phyloP scores from a whole-genome alignment of 768 basidiomycete genomes.

The Russula abietina region DNA sequence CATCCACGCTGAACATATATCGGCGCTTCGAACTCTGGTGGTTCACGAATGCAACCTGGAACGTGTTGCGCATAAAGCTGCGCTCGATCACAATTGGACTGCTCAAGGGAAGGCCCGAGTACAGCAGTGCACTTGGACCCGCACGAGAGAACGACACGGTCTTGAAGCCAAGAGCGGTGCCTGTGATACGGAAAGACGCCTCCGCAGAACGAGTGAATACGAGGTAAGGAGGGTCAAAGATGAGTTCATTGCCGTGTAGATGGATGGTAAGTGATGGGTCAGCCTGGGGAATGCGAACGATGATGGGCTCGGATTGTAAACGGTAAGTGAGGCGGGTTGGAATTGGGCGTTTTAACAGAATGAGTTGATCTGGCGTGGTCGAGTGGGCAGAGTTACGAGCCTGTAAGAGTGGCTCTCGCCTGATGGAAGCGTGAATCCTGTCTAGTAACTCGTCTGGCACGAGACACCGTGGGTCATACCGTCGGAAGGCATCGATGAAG shows the following conservation, averaged over 20 bases:
- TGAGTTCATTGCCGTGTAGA: slow-evolving; percentile 79
- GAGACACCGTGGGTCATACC: slow-evolving; percentile 62
- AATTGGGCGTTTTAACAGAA: slow-evolving; percentile 68
- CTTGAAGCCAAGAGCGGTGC: slow-evolving; percentile 76
- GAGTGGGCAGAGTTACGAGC: slow-evolving; percentile 45
- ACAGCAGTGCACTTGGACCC: slow-evolving; percentile 77
- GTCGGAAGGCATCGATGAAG: slow-evolving; percentile 79
- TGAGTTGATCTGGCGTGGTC: slow-evolving; percentile 43
- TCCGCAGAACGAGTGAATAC: slow-evolving; percentile 73
- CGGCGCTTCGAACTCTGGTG: slow-evolving; percentile 63
- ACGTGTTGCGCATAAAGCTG: slow-evolving; percentile 94
- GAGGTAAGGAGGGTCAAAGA: slow-evolving; percentile 81
- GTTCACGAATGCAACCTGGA: slow-evolving; percentile 82
- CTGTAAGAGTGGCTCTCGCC: slow-evolving; percentile 64
- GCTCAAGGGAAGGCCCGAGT: slow-evolving; percentile 75
- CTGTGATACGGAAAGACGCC: slow-evolving; percentile 86
- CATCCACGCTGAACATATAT: slow-evolving; percentile 93
- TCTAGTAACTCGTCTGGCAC: slow-evolving; percentile 72
- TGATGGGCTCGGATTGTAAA: slow-evolving; percentile 80
- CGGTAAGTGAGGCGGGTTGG: slow-evolving; percentile 82
- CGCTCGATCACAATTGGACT: slow-evolving; percentile 77
- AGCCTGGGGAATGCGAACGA: slow-evolving; percentile 75
- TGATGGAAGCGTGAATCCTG: slow-evolving; percentile 74
- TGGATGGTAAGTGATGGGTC: slow-evolving; percentile 82
- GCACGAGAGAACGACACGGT: slow-evolving; percentile 78